Evolutionary conservation across 345 rosid genomes (phyloP), one percentile per base, ranked within the genome.

Genomic region (Moringa oleifera): DNA sequence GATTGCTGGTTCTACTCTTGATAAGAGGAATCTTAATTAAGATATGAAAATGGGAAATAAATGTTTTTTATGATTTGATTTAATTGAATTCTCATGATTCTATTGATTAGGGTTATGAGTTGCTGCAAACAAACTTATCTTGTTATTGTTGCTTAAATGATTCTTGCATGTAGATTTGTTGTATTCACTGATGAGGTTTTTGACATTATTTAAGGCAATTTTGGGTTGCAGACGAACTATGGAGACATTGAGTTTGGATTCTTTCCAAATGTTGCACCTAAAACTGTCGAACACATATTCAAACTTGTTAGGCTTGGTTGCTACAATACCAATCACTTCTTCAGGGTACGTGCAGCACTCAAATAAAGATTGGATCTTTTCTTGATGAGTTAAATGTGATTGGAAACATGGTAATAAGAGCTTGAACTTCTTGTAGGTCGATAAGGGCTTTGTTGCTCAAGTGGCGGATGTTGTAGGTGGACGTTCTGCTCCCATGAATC

Each of bases 401-500:
- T 36, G 62, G 36, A n/a, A 21, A 6, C 18, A 23, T 62, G 57
- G 46, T 52, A 7, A 19, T 50, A 8, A 7, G 55, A 15, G 25
- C n/a, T 20, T 18, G 13, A 37, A 18, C 54, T 68, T 47, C 5
- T 60, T 69, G 60, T 69, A 94, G 97, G 92, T 94, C 61, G 99
- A 94, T 77, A 88, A 77, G 70, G 95, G 99, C 1, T 90, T 94
- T 79, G 97, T 94, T 64, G 95, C 96, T 62, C 99, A 90, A 90
- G 97, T 94, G 54, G 99, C 96, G 16, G 99, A 88, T 78, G 99
- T 93, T 31, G 83, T 72, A 0, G 73, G 65, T 33, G 97, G 92
- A 41, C 64, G 98, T 62, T 81, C 83, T 18, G 97, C 97, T 28
- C 92, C 96, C 0, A 90, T 93, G 96, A 94, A 94, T 50, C 88